phyloP scores from a whole-genome alignment of 2,329 filamentous ascomycete genomes.

The Alternaria consortialis region DNA sequence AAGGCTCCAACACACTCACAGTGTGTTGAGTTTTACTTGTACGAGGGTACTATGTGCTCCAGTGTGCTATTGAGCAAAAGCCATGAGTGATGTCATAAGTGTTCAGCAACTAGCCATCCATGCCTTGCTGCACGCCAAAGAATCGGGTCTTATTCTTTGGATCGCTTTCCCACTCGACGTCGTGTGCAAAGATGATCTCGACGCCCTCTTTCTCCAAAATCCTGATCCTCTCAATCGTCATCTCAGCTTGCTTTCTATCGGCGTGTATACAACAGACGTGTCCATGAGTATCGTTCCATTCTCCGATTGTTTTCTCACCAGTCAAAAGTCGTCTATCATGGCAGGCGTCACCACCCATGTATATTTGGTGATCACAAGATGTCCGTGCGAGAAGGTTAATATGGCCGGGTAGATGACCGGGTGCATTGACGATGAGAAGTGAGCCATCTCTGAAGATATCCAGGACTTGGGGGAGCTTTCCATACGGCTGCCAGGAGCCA shows the following conservation, averaged over 20 bases:
- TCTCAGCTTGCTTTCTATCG: constrained; percentile 56
- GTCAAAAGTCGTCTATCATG: constrained; percentile 63
- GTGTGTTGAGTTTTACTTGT: background rate
- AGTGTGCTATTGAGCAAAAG: background rate
- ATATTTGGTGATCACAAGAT: constrained; percentile 52
- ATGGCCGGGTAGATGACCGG: constrained; percentile 64
- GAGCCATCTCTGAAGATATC: constrained; percentile 61
- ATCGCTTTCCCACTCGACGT: constrained; percentile 58
- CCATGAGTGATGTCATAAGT: background rate
- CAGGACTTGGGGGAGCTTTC: constrained; percentile 55
- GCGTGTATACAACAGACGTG: constrained; percentile 62
- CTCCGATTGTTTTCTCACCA: constrained; percentile 62
- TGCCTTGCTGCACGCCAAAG: constrained; percentile 28
- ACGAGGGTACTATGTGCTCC: background rate
- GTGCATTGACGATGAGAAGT: constrained; percentile 60
- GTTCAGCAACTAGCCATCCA: background rate
- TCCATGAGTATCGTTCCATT: constrained; percentile 59
- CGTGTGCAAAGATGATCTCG: constrained; percentile 63
- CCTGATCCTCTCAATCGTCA: constrained; percentile 56
- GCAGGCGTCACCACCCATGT: constrained; percentile 64
- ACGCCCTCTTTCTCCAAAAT: constrained; percentile 54
- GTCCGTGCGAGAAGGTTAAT: constrained; percentile 60
- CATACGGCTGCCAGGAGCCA: constrained; percentile 55
- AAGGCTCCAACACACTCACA: background rate
- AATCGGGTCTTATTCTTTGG: constrained; percentile 44